Base-by-base conservation (phyloP, 2,329 filamentous ascomycete genomes). In the Diaporthe nobilis region DNA sequence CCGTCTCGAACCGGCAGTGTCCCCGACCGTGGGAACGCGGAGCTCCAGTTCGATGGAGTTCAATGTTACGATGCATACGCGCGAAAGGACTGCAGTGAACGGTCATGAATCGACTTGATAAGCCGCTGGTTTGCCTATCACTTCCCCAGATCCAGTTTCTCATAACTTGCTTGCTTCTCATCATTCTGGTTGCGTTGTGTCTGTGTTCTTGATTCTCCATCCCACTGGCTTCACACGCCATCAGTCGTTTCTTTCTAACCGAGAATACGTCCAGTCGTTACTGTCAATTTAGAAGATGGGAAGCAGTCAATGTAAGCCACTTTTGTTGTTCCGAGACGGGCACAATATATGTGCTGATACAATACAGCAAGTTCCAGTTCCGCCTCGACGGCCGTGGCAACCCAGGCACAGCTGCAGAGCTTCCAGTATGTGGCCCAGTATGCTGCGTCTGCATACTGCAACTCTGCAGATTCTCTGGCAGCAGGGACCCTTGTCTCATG, bases 401-500 rank as follows among this genome's bases (percentile, higher is more conserved):
- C 63, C 22, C 44, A 68, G 47, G 63, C 44, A 68, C 63, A 68
- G 47, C 44, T 81, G 34, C 47, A 76, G 60, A 77, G 76, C 47
- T 80, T 81, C 72, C 68, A 77, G 28, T 75, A 76, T 5, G 78
- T 80, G 39, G 75, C 79, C 8, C 76, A 81, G 71, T 78, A 78
- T 53, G 78, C 79, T 4, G 67, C 77, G 17, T 79, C 80, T 17
- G 76, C 79, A 5, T 81, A 81, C 49, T 81, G 80, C 71, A 79
- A 80, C 72, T 72, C 77, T 25, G 77, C 76, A 31, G 72, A 72
- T 31, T 51, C 63, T 6, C 20, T 68, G 20, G 57, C 77, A 0
- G 65, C 72, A 17, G 75, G 77, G 4, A 72, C 68, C 22, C 65
- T 73, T 15, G 51, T 81, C 10, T 51, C 75, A 5, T 81, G 80